Conservation (phyloP, 169 alveolate species). For the Fabrea salina region DNA sequence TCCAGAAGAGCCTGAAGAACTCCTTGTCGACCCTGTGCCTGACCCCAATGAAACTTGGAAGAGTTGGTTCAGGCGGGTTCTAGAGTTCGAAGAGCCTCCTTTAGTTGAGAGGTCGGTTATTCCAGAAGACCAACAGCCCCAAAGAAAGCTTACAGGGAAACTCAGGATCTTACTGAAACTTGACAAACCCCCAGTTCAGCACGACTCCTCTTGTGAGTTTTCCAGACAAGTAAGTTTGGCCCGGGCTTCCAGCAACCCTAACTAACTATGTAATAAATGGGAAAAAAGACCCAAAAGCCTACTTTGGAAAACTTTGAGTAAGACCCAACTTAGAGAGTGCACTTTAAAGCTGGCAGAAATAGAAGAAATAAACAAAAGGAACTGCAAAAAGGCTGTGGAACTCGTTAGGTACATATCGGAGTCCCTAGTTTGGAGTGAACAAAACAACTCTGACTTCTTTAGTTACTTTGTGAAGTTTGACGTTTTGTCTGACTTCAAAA, state of each 20-base stretch:
- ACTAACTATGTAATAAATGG: no score
- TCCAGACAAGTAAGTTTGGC: no score
- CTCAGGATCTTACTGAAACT: neutral
- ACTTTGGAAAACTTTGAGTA: no score
- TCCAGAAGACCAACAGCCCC: neutral
- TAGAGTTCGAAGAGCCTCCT: conserved; percentile 27
- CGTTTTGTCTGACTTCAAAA: neutral
- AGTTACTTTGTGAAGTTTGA: neutral
- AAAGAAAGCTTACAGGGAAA: neutral
- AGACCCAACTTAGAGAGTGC: no score
- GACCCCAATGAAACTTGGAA: conserved; percentile 34
- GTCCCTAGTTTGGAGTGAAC: conserved; percentile 12
- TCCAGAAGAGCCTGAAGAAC: neutral
- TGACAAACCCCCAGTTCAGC: no score
- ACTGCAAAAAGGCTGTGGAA: neutral
- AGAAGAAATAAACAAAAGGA: no score
- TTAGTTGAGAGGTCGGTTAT: conserved; percentile 3
- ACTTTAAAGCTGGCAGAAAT: no score
- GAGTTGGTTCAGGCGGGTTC: conserved; percentile 16
- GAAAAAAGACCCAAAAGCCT: no score
- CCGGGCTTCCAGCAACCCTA: no score
- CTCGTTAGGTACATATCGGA: neutral
- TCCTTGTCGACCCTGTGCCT: neutral
- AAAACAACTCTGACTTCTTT: conserved; percentile 7
- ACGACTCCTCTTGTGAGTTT: no score